These are phyloP conservation scores for Ligustrum vulgare DNA, from an alignment of 257 asterid species.

Conservation along the genomic window DNA sequence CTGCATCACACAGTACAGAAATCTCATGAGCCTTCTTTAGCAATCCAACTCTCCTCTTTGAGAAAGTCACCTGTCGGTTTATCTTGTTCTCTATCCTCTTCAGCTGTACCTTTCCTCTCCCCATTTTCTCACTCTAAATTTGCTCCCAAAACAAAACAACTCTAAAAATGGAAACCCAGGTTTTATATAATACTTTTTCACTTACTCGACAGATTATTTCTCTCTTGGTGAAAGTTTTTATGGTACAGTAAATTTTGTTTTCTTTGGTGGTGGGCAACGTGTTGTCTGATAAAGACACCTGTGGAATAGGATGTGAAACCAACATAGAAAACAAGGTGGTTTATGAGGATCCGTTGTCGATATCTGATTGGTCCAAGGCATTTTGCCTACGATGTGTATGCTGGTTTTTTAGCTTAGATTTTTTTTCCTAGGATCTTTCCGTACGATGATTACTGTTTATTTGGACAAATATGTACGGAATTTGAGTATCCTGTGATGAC, in stretches of 20 bases:
- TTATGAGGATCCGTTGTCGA: constrained; percentile 42
- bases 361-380: constrained; percentile 19
- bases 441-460: not conserved
- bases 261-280: constrained; percentile 5
- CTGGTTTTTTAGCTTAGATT: constrained; percentile 23
- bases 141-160: not conserved
- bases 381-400: constrained; percentile 20
- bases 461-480: constrained; percentile 24
- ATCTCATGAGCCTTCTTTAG: constrained; percentile 84
- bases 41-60: constrained; percentile 75
- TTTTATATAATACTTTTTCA: constrained; percentile 7
- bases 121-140: constrained; percentile 39
- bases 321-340: constrained; percentile 26
- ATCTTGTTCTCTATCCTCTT: constrained; percentile 84
- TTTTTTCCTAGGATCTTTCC: constrained; percentile 7
- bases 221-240: constrained; percentile 14
- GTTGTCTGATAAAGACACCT: constrained; percentile 44
- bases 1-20: constrained; percentile 84
- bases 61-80: constrained; percentile 82
- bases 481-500: not conserved
- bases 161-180: constrained; percentile 51
- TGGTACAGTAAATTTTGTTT: not conserved
- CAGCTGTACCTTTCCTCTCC: constrained; percentile 82
- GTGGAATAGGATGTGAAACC: constrained; percentile 40
- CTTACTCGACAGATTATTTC: constrained; percentile 22